Evolutionary conservation across 2,329 filamentous ascomycete genomes (phyloP), one percentile per base, ranked within the genome.

Genomic region (Proliferodiscus dingleyae): DNA sequence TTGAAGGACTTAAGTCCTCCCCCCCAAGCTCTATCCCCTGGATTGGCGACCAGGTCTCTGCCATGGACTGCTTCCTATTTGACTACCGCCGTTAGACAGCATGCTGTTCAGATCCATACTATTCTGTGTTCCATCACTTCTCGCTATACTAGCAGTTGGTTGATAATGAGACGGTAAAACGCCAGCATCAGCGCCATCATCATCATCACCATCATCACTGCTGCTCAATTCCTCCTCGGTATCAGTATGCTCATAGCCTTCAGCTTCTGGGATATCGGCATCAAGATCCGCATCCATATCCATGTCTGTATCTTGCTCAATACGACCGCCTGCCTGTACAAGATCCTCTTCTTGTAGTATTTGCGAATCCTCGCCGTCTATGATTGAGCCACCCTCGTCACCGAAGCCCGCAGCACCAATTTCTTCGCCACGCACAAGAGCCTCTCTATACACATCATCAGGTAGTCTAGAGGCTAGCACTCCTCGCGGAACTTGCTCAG

Each of bases 181-280:
- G n/a, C n/a, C n/a, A n/a, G n/a, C 60, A 9, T 70, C 65, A 5
- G 69, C 68, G 19, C 68, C 66, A 15, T 61, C 59, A 23, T 63
- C 63, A 24, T 66, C 64, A 13, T 67, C 64, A 7, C 70, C 65
- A 8, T 69, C 68, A 39, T 68, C 68, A 50, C 72, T 75, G 59
- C 72, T 78, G 48, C 66, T 74, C 41, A 81, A 55, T 41, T 82
- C 81, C 7, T 73, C 83, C 54, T 88, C 85, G 2, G 83, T 85
- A 65, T 89, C 85, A 7, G 85, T 89, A 61, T 89, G 85, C 68
- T 89, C 85, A 68, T 88, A 89, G 55, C 78, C 77, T 21, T 68
- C 72, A 19, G 73, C 78, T 49, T 85, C 81, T 16, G 83, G 83
- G 28, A 88, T 77, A 48, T 85, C 82, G 39, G 80, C 82, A 61